Percentiles rank a stretch among this genome's conserved stretches.
Evolutionary conservation across 2,329 filamentous ascomycete genomes (phyloP).

Genomic region (Neodidymelliopsis sp.): DNA sequence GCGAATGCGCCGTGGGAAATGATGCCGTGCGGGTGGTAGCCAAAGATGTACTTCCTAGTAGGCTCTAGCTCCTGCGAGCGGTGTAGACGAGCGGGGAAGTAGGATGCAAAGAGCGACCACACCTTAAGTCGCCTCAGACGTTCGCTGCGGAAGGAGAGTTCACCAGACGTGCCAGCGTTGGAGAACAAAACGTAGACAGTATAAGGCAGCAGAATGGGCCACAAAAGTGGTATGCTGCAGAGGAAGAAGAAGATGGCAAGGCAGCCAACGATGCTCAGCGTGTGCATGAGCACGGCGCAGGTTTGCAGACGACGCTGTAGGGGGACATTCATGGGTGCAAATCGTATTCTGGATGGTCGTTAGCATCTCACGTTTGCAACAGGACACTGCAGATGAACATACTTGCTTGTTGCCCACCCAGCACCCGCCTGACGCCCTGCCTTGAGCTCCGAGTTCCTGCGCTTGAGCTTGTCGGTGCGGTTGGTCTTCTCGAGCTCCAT

Average conservation of each 20-base stretch:
- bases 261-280: constrained; percentile 55
- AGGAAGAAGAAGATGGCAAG: constrained; percentile 88
- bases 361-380: constrained; percentile 7
- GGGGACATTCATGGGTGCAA: constrained; percentile 81
- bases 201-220: constrained; percentile 81
- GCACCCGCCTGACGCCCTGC: constrained; percentile 62
- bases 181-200: constrained; percentile 84
- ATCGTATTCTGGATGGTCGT: constrained; percentile 70
- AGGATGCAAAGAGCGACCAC: constrained; percentile 90
- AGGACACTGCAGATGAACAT: constrained; percentile 18
- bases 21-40: constrained; percentile 97
- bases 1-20: constrained; percentile 96
- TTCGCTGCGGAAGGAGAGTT: constrained; percentile 75
- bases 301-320: constrained; percentile 60
- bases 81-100: constrained; percentile 89
- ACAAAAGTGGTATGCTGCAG: constrained; percentile 88
- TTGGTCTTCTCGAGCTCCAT: constrained; percentile 48
- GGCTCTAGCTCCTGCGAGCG: constrained; percentile 81
- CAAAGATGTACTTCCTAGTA: constrained; percentile 92
- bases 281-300: constrained; percentile 58
- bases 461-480: constrained; percentile 41
- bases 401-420: constrained; percentile 61
- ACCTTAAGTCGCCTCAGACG: constrained; percentile 75
- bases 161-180: constrained; percentile 77
- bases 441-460: constrained; percentile 54